Base-by-base conservation (phyloP, 257 asterid genomes). In the Solanum commersonii region DNA sequence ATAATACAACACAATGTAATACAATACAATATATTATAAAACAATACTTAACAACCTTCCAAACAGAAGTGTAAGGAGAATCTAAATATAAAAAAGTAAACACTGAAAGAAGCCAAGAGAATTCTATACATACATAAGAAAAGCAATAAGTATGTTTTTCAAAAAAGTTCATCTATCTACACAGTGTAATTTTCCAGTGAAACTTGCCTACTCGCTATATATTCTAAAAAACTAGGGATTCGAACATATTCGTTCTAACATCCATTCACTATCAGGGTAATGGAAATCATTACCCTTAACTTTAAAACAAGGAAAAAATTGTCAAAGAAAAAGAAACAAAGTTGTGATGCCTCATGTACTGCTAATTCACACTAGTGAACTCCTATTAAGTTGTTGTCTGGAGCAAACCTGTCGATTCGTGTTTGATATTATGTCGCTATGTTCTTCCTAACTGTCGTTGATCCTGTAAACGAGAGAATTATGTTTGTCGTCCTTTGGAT, bases 401-500 rank as follows among this genome's bases (percentile, higher is more conserved):
- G 16, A 81, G 38, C 31, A 81, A 44, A 31, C 27, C 9, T 81
- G 70, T 81, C 42, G n/a, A 81, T 44, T 18, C 20, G 18, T 18
- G 42, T 29, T 46, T 44, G 68, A 29, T 81, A 46, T 46, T 44
- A 81, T 46, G 27, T 20, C 10, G 18, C 88, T 52, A 84, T 38
- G n/a, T 35, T 88, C 87, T 68, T 85, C 91, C 87, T 87, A 85
- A 89, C n/a, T 81, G 68, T 5, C 20, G 85, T 9, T 60, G 35
- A 81, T 5, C 85, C 85, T 5, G 85, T 29, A 85, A 91, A 84
- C 11, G 90, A 37, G 34, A 89, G 92, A 63, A 93, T 91, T 33
- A 93, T 59, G 67, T 91, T 86, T 4, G 90, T 88, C 92, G 92
- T 87, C 78, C 73, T 91, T 40, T 72, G 92, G 71, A 95, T 89